Evolutionary conservation across 2,329 filamentous ascomycete species (phyloP).

Genomic region (Penicillium sp.): DNA sequence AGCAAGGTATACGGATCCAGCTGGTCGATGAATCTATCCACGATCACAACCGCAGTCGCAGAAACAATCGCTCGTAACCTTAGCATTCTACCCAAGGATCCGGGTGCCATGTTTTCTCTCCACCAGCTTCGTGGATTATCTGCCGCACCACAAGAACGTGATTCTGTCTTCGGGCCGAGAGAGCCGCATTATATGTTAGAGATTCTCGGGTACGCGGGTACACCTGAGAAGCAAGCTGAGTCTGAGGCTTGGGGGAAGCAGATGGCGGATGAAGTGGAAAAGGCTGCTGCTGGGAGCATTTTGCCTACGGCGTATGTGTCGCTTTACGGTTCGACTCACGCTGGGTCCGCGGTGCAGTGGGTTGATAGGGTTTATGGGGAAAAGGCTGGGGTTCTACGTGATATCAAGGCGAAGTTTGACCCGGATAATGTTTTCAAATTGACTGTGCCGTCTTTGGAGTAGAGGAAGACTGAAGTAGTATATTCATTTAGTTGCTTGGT

Average conservation of each 20-base stretch:
- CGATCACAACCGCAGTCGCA: slow-evolving; percentile 7
- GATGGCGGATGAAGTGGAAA: slow-evolving; percentile 3
- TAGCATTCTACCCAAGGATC: slow-evolving; percentile 1
- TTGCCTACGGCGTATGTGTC: slow-evolving; percentile 20
- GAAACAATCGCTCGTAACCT: slow-evolving; percentile 5
- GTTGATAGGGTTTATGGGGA: slow-evolving; percentile 19
- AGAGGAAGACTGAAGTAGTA: too few species aligned
- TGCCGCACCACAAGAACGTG: not conserved
- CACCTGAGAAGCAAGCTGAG: not conserved
- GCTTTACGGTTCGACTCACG: not conserved
- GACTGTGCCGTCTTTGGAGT: slow-evolving; percentile 8
- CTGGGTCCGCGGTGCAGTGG: not conserved
- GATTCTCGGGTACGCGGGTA: slow-evolving; percentile 7
- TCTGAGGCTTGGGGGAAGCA: slow-evolving; percentile 11
- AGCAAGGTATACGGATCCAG: slow-evolving; percentile 1
- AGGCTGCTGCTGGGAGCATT: slow-evolving; percentile 6
- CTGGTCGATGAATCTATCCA: slow-evolving; percentile 6
- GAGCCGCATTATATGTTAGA: slow-evolving; percentile 25
- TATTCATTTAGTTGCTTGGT: too few species aligned
- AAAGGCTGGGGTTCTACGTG: slow-evolving; percentile 12
- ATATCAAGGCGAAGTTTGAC: slow-evolving; percentile 18
- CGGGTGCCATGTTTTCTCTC: slow-evolving; percentile 12
- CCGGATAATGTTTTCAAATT: slow-evolving; percentile 16
- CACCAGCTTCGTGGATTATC: slow-evolving; percentile 21
- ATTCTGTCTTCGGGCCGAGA: slow-evolving; percentile 16